Base-by-base conservation (phyloP, 2,329 filamentous ascomycete species). In the Penicillium italicum region DNA sequence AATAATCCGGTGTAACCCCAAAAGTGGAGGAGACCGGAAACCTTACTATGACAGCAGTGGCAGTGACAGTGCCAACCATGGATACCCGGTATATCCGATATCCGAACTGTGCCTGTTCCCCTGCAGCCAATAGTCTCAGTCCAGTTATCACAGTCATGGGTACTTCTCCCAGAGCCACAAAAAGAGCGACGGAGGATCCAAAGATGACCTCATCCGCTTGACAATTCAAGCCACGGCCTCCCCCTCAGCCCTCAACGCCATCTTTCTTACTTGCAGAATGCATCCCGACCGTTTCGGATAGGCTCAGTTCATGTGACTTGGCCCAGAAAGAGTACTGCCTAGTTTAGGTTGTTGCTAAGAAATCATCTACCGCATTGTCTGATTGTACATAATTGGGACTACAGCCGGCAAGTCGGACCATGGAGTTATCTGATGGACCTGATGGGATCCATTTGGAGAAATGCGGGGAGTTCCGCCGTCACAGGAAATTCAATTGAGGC, bases 241-340 rank as follows among this genome's bases (percentile, higher is more conserved):
- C 16, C 37, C 24, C 18, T 47, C 30, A 30, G 38, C 30, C 31
- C 36, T 49, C 22, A 14, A 11, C 48, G 36, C 22, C 45, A 33
- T 33, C 33, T 45, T 53, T 43, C 51, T 34, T 33, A 55, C 52
- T 22, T 46, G 50, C 47, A 57, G 43, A 43, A 55, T 55, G 60
- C 56, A 54, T 48, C 56, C 54, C 56, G 60, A 59, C 57, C 41
- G 52, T 60, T 59, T 58, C 24, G 50, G 51, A 54, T 49, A 50
- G 52, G 45, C 56, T 61, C 50, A 12, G 28, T 43, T 56, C 61
- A 60, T 55, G 62, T 64, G 59, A 64, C 45, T 40, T 42, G 14
- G 16, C 2, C 4, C 6, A 20, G 34, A 37, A 14, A 38, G 31
- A 40, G 36, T 22, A 14, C 8, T 53, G n/a, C 31, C 51, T 42